Percentiles rank a stretch among this genome's conserved stretches.
These are phyloP conservation scores for Neurospora tetrasperma DNA, from an alignment of 495 filamentous ascomycete genomes.

Conservation along the genomic window DNA sequence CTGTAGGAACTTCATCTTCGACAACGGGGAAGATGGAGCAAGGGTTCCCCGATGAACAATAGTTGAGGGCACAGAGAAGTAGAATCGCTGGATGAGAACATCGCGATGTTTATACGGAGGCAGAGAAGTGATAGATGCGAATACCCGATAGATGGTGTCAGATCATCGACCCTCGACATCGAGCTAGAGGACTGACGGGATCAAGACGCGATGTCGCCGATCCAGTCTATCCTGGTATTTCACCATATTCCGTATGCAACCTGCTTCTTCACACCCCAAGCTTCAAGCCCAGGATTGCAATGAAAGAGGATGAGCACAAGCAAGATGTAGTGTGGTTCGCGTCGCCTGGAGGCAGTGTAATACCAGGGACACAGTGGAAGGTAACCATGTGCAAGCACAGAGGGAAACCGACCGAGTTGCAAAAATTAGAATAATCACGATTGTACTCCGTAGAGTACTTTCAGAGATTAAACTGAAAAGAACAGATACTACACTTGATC, in stretches of 20 bases:
- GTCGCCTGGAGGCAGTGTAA: conserved; percentile 80
- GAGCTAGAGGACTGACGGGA: background rate
- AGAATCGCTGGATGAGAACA: background rate
- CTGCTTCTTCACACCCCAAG: background rate
- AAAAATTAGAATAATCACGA: conserved; percentile 84
- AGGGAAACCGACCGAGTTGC: conserved; percentile 18
- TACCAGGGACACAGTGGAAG: conserved; percentile 72
- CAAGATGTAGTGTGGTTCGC: conserved; percentile 42
- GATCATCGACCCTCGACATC: no score
- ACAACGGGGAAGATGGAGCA: background rate
- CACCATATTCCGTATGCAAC: background rate
- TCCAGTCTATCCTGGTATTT: background rate
- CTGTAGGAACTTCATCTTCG: background rate
- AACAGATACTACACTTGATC: conserved; percentile 62
- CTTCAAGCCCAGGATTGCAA: background rate
- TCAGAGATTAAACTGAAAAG: conserved; percentile 81
- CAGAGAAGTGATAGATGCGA: no score
- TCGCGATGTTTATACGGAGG: background rate
- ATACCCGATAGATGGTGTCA: no score
- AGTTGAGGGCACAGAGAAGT: background rate
- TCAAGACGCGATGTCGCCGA: background rate
- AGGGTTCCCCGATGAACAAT: no score
- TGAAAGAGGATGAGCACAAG: background rate
- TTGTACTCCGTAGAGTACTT: conserved; percentile 57
- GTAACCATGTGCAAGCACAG: conserved; percentile 70